Evolutionary conservation across 1,139 yeast species (phyloP), one percentile per base, ranked within the genome.

Genomic region (Scheffersomyces insectosa): DNA sequence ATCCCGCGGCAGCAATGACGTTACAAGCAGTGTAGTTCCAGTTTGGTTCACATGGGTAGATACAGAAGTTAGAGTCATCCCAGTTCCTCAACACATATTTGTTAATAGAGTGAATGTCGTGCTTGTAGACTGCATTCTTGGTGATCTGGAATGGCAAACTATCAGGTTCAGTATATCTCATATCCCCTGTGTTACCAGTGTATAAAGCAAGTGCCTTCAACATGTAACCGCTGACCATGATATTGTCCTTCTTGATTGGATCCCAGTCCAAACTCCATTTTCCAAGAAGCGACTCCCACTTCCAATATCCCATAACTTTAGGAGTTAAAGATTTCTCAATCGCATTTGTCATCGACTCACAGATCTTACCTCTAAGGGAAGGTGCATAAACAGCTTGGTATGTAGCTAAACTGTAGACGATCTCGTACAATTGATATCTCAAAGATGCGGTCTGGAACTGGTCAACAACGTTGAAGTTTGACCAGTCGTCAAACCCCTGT

Each of bases 11-110:
- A 13, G 38, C 44, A 27, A 33, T 30, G 33, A 41, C 35, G 23
- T 41, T 41, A 29, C 44, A 41, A 16, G 44, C 37, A 20, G 44
- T 41, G 31, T 41, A 41, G 36, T 30, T 28, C 44, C 44, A 41
- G 39, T 41, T 41, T 31, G 34, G 34, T 15, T 31, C 34, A 31
- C 34, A 31, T 31, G 34, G 34, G 34, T 7, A 31, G 9, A 31
- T 31, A 12, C 34, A 31, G 12, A 31, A 31, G n/a, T 31, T 15
- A 31, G 34, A 31, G 34, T 37, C 40, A 14, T 40, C 42, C 42
- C 42, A 40, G 30, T 40, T 40, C 23, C 40, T 36, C 33, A 40
- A 40, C 2, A 40, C 42, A 23, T 33, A 36, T 35, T 40, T 40
- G 42, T 40, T 40, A 20, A 40, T 40, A 6, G 42, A 40, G 31